These are phyloP conservation scores for Fusarium siculi DNA, from an alignment of 2,329 filamentous ascomycete genomes.

Conservation along the genomic window DNA sequence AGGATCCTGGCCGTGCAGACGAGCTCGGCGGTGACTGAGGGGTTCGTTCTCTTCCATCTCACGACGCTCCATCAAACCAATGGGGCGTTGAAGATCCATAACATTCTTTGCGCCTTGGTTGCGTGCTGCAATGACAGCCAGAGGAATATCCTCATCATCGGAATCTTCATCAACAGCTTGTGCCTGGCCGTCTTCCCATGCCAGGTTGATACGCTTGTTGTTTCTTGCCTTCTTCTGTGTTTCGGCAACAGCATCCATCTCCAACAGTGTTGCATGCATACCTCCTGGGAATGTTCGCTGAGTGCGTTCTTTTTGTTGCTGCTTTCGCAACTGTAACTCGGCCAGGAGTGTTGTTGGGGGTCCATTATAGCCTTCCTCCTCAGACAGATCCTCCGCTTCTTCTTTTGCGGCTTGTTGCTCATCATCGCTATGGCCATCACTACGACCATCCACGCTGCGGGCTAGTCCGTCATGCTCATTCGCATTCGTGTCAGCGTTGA, in stretches of 20 bases:
- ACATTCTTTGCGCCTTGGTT: slow-evolving; percentile 63
- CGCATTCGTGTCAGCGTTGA: slow-evolving; percentile 41
- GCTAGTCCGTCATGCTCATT: slow-evolving; percentile 36
- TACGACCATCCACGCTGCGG: slow-evolving; percentile 46
- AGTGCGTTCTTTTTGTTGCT: slow-evolving; percentile 84
- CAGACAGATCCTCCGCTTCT: slow-evolving; percentile 58
- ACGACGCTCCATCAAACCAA: slow-evolving; percentile 82
- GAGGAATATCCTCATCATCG: slow-evolving; percentile 86
- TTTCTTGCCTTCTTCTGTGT: slow-evolving; percentile 80
- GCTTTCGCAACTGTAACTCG: slow-evolving; percentile 90
- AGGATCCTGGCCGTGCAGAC: slow-evolving; percentile 73
- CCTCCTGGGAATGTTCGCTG: slow-evolving; percentile 74
- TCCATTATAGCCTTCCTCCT: slow-evolving; percentile 68
- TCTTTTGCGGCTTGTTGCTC: slow-evolving; percentile 55
- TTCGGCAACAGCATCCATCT: slow-evolving; percentile 91
- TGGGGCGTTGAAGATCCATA: slow-evolving; percentile 69
- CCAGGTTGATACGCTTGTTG: slow-evolving; percentile 82
- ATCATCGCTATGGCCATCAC: slow-evolving; percentile 35
- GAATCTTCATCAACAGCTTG: slow-evolving; percentile 57
- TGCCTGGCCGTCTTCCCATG: slow-evolving; percentile 81
- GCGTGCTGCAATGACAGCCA: slow-evolving; percentile 79
- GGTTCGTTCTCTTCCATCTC: slow-evolving; percentile 95
- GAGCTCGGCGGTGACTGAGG: slow-evolving; percentile 78
- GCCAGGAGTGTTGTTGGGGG: slow-evolving; percentile 91
- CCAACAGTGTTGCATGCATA: slow-evolving; percentile 89